Conservation (phyloP, 2,329 filamentous ascomycete species). For the Alternaria rosae region DNA sequence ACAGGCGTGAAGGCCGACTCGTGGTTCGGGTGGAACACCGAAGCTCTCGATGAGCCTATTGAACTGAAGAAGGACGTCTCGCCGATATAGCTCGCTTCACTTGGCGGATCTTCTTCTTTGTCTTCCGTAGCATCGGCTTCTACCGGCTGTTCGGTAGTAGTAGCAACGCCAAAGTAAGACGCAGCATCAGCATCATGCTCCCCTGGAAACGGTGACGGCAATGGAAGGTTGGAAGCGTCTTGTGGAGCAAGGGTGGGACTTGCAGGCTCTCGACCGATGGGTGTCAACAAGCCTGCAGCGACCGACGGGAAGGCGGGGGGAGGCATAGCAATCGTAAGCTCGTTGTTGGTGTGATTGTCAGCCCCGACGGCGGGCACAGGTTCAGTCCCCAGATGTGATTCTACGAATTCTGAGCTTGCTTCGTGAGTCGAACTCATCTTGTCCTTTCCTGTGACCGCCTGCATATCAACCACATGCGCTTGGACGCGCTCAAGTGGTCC, state of each 20-base stretch:
- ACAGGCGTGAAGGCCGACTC: conserved; percentile 48
- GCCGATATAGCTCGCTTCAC: conserved; percentile 35
- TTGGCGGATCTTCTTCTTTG: conserved; percentile 17
- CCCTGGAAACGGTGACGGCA: conserved; percentile 49
- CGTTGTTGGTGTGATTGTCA: not conserved
- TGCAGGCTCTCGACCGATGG: conserved; percentile 42
- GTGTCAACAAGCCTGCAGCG: conserved; percentile 34
- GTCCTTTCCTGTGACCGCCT: not conserved
- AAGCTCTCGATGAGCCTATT: conserved; percentile 34
- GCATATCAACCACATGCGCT: not conserved
- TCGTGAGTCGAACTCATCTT: conserved; percentile 3
- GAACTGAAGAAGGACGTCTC: conserved; percentile 47
- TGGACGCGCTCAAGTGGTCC: not conserved
- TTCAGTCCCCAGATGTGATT: conserved; percentile 1
- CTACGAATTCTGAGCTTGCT: conserved; percentile 3
- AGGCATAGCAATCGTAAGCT: conserved; percentile 37
- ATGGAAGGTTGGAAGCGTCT: conserved; percentile 46
- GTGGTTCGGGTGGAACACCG: conserved; percentile 36
- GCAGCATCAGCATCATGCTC: conserved; percentile 27
- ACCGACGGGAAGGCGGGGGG: conserved; percentile 36
- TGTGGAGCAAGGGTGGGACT: conserved; percentile 45
- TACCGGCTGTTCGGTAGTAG: conserved; percentile 6
- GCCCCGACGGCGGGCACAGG: not conserved
- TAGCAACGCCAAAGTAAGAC: conserved; percentile 41
- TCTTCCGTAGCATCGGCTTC: conserved; percentile 1